phyloP scores from a whole-genome alignment of 148 eudicot genomes.

The Euryodendron excelsum region DNA sequence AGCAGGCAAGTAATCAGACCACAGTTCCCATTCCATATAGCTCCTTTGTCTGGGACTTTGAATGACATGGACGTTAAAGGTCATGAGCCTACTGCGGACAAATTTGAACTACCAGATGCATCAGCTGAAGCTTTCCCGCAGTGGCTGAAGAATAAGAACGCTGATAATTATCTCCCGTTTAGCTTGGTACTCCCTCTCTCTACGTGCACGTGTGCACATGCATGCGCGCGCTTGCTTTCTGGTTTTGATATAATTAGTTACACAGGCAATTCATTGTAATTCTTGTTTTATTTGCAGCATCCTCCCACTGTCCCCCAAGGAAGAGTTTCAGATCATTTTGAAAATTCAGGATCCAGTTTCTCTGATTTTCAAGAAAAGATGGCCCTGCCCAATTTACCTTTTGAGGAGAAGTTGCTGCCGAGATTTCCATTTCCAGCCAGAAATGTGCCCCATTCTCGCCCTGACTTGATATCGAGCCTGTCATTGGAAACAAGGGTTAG shows the following conservation, averaged over 20 bases:
- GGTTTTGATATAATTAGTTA: background rate
- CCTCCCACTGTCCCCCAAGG: constrained; percentile 37
- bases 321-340: constrained; percentile 40
- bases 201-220: background rate
- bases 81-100: constrained; percentile 32
- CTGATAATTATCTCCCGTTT: constrained; percentile 39
- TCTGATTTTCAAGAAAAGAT: constrained; percentile 57
- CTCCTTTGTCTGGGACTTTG: constrained; percentile 37
- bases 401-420: constrained; percentile 54
- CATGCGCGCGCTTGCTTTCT: background rate
- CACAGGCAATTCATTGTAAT: constrained; percentile 8
- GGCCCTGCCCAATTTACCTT: constrained; percentile 69
- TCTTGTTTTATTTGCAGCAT: constrained; percentile 46
- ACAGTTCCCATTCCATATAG: constrained; percentile 46
- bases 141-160: constrained; percentile 30
- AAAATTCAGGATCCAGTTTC: constrained; percentile 42
- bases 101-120: constrained; percentile 38
- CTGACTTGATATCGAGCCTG: constrained; percentile 55
- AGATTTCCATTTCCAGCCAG: constrained; percentile 45
- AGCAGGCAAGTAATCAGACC: constrained; percentile 37
- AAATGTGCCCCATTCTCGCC: constrained; percentile 36
- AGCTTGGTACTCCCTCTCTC: constrained; percentile 40
- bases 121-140: constrained; percentile 39
- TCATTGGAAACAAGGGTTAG: constrained; percentile 62
- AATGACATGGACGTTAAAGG: constrained; percentile 35